Percentiles rank a stretch among this genome's conserved stretches.
Evolutionary conservation across 1,284 basidiomycete genomes (phyloP).

Genomic region (Ustilago loliicola): DNA sequence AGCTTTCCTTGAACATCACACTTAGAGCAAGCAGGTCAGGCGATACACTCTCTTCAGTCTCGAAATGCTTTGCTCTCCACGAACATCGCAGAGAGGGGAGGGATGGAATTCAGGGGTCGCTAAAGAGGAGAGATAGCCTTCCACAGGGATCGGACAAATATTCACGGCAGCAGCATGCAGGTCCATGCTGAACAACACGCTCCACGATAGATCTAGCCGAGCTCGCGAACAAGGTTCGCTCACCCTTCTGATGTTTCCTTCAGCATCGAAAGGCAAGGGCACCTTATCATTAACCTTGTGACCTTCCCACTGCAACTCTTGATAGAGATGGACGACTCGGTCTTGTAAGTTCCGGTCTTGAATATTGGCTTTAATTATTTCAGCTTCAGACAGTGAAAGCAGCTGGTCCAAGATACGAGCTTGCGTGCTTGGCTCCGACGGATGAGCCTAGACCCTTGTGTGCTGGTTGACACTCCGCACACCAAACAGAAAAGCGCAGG

Average conservation of each 20-base stretch:
- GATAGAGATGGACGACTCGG: background rate
- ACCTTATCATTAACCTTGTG: too few relatives aligned
- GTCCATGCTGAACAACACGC: background rate
- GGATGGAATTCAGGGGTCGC: conserved; percentile 1
- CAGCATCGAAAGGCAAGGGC: too few relatives aligned
- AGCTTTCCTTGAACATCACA: background rate
- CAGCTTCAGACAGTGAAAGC: too few relatives aligned
- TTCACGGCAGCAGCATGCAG: background rate
- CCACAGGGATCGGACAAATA: conserved; percentile 9
- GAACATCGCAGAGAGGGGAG: background rate
- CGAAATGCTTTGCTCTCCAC: background rate
- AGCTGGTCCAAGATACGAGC: too few relatives aligned
- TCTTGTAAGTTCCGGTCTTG: too few relatives aligned
- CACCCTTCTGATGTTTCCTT: background rate
- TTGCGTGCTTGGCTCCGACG: background rate
- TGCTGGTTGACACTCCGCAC: conserved; percentile 5
- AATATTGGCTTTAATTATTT: background rate
- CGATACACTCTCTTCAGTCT: conserved; percentile 4
- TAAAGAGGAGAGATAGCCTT: background rate
- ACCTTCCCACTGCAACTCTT: too few relatives aligned
- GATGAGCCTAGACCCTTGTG: background rate
- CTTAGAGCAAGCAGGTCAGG: background rate
- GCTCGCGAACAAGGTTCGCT: background rate
- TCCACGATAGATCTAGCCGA: background rate
- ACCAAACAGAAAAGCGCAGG: background rate